These are phyloP conservation scores for Pleurotus eryngii DNA, from an alignment of 768 basidiomycete species.

Conservation along the genomic window DNA sequence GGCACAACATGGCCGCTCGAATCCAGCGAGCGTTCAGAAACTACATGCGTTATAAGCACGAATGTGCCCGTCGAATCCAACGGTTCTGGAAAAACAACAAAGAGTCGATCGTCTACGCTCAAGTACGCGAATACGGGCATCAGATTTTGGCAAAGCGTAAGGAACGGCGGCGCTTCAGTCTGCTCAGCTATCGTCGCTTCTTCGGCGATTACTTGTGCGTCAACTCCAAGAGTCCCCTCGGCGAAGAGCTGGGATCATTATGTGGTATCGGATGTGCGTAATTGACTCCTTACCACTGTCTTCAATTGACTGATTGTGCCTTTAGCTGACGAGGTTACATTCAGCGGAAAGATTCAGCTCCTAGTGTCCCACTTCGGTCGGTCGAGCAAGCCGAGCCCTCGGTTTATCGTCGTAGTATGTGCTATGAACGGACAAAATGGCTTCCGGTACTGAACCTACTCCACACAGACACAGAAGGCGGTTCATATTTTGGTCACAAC, in stretches of 20 bases:
- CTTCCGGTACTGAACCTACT: not conserved
- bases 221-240: slow-evolving; percentile 76
- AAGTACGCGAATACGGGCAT: slow-evolving; percentile 93
- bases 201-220: slow-evolving; percentile 95
- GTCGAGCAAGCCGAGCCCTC: slow-evolving; percentile 89
- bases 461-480: slow-evolving; percentile 79
- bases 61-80: slow-evolving; percentile 93
- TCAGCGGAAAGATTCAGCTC: slow-evolving; percentile 79
- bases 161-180: slow-evolving; percentile 89
- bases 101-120: slow-evolving; percentile 83
- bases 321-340: slow-evolving; percentile 73
- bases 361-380: slow-evolving; percentile 82
- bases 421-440: not conserved
- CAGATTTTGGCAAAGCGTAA: slow-evolving; percentile 88
- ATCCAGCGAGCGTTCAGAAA: slow-evolving; percentile 97
- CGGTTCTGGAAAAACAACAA: slow-evolving; percentile 99
- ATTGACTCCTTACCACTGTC: slow-evolving; percentile 18
- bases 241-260: slow-evolving; percentile 66
- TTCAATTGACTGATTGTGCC: not conserved
- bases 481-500: slow-evolving; percentile 70
- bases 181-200: slow-evolving; percentile 91
- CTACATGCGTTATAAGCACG: slow-evolving; percentile 92
- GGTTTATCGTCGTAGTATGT: slow-evolving; percentile 86
- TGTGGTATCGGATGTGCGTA: slow-evolving; percentile 68
- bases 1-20: slow-evolving; percentile 98